These are phyloP conservation scores for Neofusicoccum cordaticola DNA, from an alignment of 2,329 filamentous ascomycete species.

Conservation along the genomic window DNA sequence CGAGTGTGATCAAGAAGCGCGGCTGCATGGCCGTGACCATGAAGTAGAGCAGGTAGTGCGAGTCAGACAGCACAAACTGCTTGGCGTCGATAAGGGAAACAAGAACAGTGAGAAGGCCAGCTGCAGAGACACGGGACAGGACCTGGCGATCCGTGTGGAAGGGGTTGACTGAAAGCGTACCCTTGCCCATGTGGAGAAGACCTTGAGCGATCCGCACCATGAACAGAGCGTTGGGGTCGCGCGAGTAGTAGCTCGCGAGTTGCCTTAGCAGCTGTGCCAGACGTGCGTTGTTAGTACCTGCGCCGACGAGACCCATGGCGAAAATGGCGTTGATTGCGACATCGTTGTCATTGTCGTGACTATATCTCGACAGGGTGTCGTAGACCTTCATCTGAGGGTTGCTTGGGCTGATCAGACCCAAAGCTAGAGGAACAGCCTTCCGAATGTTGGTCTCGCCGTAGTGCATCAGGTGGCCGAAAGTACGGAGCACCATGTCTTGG, in stretches of 20 bases:
- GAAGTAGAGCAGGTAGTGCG: conserved; percentile 96
- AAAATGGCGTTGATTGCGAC: conserved; percentile 99
- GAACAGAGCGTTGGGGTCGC: conserved; percentile 92
- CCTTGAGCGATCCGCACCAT: conserved; percentile 99
- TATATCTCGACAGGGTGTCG: conserved; percentile 95
- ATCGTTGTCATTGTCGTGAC: conserved; percentile 97
- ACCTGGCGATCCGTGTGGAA: conserved; percentile 99
- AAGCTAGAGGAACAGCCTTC: conserved; percentile 89
- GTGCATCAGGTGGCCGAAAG: conserved; percentile 98
- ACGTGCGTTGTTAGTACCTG: conserved; percentile 96
- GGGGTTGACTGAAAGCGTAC: conserved; percentile 91
- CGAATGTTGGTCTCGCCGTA: conserved; percentile 97
- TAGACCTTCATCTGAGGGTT: conserved; percentile 99
- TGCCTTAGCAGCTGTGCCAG: conserved; percentile 91
- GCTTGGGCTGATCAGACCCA: conserved; percentile 94
- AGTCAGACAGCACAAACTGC: conserved; percentile 68
- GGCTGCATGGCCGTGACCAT: conserved; percentile 96
- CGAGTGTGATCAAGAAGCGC: conserved; percentile 90
- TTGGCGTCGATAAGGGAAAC: conserved; percentile 95
- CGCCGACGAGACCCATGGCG: conserved; percentile 94
- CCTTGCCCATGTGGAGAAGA: conserved; percentile 98
- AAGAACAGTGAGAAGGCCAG: conserved; percentile 83
- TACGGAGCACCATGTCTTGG: conserved; percentile 96
- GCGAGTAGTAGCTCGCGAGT: conserved; percentile 95
- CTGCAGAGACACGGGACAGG: conserved; percentile 84